Base-by-base conservation (phyloP, 306 rosid genomes). In the Malus sylvestris region DNA sequence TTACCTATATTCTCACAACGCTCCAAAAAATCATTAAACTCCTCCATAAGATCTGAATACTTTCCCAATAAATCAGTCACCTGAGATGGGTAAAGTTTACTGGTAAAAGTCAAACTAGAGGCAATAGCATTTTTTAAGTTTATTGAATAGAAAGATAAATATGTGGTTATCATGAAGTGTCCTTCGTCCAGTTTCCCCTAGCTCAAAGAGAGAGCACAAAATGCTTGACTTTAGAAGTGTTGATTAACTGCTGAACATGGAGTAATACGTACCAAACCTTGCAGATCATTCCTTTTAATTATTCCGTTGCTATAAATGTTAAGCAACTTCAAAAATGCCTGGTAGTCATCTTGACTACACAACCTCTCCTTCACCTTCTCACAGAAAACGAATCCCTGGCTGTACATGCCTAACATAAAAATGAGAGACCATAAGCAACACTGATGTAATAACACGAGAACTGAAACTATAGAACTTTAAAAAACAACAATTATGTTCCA, bases 1-100 rank as follows among this genome's bases (percentile, higher is more conserved):
- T 81, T 87, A 95, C 99, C 99, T 61, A 86, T 92, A 88, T 87
- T 92, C 82, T 95, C 96, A 81, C 97, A 95, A 61, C 89, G 92
- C 83, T 89, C 93, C 81, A 95, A 74, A 82, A 95, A 95, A 77
- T 92, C 97, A 81, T 88, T 89, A 73, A 95, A 95, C 77, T 88
- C 98, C 19, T 83, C 89, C 99, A 95, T 89, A 78, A 95, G 97
- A 80, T 92, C 99, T 15, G 97, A 88, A 83, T 89, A 79, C 81
- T 89, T 95, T 84, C 97, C 99, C 75, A 95, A 89, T 80, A 95
- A 78, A 87, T 91, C 98, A 20, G 91, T 86, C 76, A 91, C 97
- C 99, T 95, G 88, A 78, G 81, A 82, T 64, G 71, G 55, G 32
- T 67, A 75, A 73, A 81, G 69, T 83, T 72, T 20, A 32, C 10